Evolutionary conservation across 441 rosid genomes (phyloP).

Genomic region (Omphalea diandra): DNA sequence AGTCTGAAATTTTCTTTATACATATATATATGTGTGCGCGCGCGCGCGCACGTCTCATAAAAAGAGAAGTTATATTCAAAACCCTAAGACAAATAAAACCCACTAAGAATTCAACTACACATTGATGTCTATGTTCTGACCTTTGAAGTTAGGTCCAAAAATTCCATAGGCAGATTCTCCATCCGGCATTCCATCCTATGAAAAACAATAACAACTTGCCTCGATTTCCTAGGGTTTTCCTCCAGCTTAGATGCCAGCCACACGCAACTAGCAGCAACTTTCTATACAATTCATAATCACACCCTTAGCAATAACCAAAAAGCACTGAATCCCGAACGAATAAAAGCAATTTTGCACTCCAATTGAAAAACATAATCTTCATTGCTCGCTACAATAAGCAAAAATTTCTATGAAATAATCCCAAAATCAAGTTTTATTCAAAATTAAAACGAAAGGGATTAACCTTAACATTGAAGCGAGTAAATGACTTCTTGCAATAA

Average conservation of each 20-base stretch:
- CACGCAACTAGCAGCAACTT: constrained; percentile 87
- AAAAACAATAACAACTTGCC: constrained; percentile 86
- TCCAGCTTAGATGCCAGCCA: constrained; percentile 96
- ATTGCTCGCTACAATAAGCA: neutral
- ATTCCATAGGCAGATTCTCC: constrained; percentile 70
- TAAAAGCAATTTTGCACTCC: neutral
- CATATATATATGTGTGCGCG: too few relatives aligned
- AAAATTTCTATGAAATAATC: neutral
- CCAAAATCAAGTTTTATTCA: neutral
- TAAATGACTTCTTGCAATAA: constrained; percentile 89
- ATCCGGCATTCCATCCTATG: constrained; percentile 96
- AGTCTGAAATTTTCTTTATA: constrained; percentile 57
- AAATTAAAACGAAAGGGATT: constrained; percentile 1
- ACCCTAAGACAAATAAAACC: neutral
- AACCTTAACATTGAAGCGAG: constrained; percentile 88
- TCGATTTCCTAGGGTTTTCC: constrained; percentile 82
- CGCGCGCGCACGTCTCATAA: too few relatives aligned
- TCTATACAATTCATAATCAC: constrained; percentile 40
- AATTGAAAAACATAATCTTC: neutral
- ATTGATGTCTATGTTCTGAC: constrained; percentile 32
- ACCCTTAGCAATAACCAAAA: constrained; percentile 10
- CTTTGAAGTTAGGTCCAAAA: constrained; percentile 76
- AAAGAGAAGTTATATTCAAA: neutral
- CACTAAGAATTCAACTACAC: constrained; percentile 3
- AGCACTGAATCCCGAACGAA: neutral